phyloP scores from a whole-genome alignment of 805 yeast species.

The Candida ortonii region DNA sequence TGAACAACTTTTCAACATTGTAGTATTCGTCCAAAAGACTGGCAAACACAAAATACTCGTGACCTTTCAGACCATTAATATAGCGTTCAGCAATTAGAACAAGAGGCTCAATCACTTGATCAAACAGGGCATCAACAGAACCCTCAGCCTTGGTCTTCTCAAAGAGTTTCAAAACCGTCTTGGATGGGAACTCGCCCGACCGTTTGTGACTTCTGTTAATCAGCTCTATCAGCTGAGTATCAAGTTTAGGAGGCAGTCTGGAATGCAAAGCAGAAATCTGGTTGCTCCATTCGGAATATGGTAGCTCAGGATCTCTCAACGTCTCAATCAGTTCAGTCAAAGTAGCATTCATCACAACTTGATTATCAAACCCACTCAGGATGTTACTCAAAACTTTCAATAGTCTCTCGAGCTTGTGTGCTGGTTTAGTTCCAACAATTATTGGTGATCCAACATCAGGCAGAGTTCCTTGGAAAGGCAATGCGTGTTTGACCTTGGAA shows the following conservation, averaged over 20 bases:
- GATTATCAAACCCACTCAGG: slow-evolving; percentile 90
- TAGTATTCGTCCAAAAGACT: slow-evolving; percentile 68
- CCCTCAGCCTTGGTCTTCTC: slow-evolving; percentile 54
- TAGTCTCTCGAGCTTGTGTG: slow-evolving; percentile 63
- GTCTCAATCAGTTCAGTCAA: slow-evolving; percentile 69
- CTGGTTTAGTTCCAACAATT: slow-evolving; percentile 79
- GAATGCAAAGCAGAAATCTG: slow-evolving; percentile 89
- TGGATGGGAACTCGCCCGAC: slow-evolving; percentile 89
- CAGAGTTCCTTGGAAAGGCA: slow-evolving; percentile 90
- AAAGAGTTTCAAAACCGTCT: slow-evolving; percentile 69
- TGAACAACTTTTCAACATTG: slow-evolving; percentile 73
- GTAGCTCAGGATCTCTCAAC: slow-evolving; percentile 76
- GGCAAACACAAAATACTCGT: slow-evolving; percentile 77
- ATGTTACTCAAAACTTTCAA: slow-evolving; percentile 69
- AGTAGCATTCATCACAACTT: slow-evolving; percentile 85
- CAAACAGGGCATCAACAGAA: slow-evolving; percentile 49
- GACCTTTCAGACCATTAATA: slow-evolving; percentile 72
- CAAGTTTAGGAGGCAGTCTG: slow-evolving; percentile 78
- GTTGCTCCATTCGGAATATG: slow-evolving; percentile 88
- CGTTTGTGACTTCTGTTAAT: slow-evolving; percentile 65
- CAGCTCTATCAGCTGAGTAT: slow-evolving; percentile 58
- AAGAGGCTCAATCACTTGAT: slow-evolving; percentile 68
- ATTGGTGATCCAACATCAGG: slow-evolving; percentile 85
- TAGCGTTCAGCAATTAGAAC: slow-evolving; percentile 67
- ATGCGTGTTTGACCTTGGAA: slow-evolving; percentile 93